A percentile compares a stretch with the other conserved stretches of the same genome.
Conservation (phyloP, 306 rosid species). For the barrel medic (Medicago truncatula) region MtrunA17r5.0-ANR NC_053044.1:39657001-39657500, state of each 20-base stretch:
- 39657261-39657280: constrained; percentile 73
- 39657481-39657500: constrained; percentile 65
- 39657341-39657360: not conserved
- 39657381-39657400: constrained; percentile 49
- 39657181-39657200: constrained; percentile 41
- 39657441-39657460: constrained; percentile 74
- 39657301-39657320: constrained; percentile 55
- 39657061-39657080: too few species aligned
- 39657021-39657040: constrained; percentile 45
- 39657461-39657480: constrained; percentile 68
- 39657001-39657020: constrained; percentile 21
- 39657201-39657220: constrained; percentile 53
- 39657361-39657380: constrained; percentile 67
- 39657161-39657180: constrained; percentile 39
- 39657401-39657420: constrained; percentile 44
- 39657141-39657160: not conserved
- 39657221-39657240: constrained; percentile 48
- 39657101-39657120: too few species aligned
- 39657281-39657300: constrained; percentile 55
- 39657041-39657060: not conserved
- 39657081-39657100: too few species aligned
- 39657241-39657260: constrained; percentile 43
- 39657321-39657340: constrained; percentile 51
- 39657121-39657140: not conserved
- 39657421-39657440: constrained; percentile 49